Evolutionary conservation across 1,139 yeast genomes (phyloP).

Genomic region (Taphrina populina): DNA sequence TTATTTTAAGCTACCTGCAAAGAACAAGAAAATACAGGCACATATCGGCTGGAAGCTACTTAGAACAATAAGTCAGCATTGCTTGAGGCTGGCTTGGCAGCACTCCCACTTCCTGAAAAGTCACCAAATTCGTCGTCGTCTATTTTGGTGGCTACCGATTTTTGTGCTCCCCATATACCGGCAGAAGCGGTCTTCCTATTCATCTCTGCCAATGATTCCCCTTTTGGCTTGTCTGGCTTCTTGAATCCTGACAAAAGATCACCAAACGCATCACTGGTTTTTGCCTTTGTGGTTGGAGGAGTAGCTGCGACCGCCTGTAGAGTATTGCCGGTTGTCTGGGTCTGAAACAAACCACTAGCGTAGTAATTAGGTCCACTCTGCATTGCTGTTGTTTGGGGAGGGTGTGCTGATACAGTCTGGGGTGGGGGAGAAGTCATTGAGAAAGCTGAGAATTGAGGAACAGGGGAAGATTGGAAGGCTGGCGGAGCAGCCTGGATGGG

Average conservation of each 20-base stretch:
- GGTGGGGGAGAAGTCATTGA: background rate
- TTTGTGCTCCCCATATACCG: constrained; percentile 26
- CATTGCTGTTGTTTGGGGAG: background rate
- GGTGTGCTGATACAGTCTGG: too few relatives aligned
- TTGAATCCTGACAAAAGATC: constrained; percentile 29
- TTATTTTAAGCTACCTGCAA: too few relatives aligned
- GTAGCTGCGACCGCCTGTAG: constrained; percentile 13
- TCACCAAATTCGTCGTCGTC: constrained; percentile 31
- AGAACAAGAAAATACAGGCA: too few relatives aligned
- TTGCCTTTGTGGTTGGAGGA: constrained; percentile 2
- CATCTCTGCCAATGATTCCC: constrained; percentile 28
- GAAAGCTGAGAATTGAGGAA: constrained; percentile 2
- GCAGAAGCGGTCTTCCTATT: constrained; percentile 31
- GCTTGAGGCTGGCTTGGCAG: constrained; percentile 8
- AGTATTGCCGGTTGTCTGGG: constrained; percentile 22
- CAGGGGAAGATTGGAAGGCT: constrained; percentile 8
- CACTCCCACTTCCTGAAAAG: constrained; percentile 25
- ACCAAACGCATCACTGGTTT: constrained; percentile 24
- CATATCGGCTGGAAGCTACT: too few relatives aligned
- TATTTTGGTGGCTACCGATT: constrained; percentile 1
- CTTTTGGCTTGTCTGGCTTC: constrained; percentile 24
- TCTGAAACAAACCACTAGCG: constrained; percentile 25
- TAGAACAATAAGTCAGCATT: constrained; percentile 25
- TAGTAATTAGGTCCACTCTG: constrained; percentile 33
- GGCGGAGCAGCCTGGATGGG: constrained; percentile 7